Evolutionary conservation across 352 stramenopile genomes (phyloP).

Genomic region (Phytophthora fragariae): DNA sequence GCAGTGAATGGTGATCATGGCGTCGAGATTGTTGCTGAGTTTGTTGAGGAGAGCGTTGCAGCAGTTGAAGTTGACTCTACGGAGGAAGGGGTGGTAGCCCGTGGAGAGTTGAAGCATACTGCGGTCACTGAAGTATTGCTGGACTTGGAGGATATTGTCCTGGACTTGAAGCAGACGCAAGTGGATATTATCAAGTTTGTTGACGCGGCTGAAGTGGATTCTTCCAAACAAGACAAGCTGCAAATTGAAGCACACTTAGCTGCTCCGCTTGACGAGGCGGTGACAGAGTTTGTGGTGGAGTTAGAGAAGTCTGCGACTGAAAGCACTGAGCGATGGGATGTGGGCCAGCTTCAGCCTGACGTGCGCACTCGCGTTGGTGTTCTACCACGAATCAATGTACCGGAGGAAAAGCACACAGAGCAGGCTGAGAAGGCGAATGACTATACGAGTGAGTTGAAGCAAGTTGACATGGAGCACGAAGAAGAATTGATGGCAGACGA

Average conservation of each 20-base stretch:
- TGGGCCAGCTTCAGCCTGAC: conserved; percentile 2
- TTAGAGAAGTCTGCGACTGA: background rate
- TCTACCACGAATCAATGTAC: background rate
- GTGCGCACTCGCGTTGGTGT: conserved; percentile 8
- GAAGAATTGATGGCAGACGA: conserved; percentile 1
- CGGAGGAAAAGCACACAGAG: background rate
- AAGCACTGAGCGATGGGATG: conserved; percentile 10
- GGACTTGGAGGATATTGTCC: conserved; percentile 7
- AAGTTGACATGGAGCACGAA: background rate
- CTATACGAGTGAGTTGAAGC: background rate
- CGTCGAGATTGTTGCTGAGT: background rate
- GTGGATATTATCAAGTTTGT: conserved; percentile 15
- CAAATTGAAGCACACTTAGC: background rate
- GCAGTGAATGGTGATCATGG: background rate
- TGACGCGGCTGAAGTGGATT: conserved; percentile 5
- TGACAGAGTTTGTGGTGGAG: conserved; percentile 17
- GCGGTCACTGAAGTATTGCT: conserved; percentile 25
- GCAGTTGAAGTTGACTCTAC: background rate
- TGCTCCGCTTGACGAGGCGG: conserved; percentile 2
- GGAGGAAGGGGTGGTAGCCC: conserved; percentile 6
- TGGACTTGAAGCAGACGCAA: conserved; percentile 35
- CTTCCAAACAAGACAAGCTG: conserved; percentile 4
- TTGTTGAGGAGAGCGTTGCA: background rate
- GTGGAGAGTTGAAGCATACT: conserved; percentile 2
- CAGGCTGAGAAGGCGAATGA: conserved; percentile 1